These are phyloP conservation scores for Stevia rebaudiana DNA, from an alignment of 140 eudicot genomes.

Conservation along the genomic window DNA sequence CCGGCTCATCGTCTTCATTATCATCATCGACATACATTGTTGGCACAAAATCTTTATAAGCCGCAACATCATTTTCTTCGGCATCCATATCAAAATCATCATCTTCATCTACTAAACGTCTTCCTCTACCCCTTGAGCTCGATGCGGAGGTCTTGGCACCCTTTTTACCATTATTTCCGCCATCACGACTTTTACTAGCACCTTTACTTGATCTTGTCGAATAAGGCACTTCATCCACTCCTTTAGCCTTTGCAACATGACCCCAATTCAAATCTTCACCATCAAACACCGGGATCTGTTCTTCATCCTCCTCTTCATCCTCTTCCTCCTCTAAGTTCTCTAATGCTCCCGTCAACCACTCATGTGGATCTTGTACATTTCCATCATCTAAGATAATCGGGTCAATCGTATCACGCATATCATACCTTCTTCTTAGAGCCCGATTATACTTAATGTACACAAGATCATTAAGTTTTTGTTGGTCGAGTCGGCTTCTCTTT, in stretches of 20 bases:
- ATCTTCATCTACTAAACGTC: too few relatives aligned
- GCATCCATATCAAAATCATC: too few relatives aligned
- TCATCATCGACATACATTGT: too few relatives aligned
- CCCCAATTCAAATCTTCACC: background rate
- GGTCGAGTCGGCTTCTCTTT: background rate
- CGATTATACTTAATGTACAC: background rate
- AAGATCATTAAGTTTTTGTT: background rate
- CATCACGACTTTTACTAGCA: too few relatives aligned
- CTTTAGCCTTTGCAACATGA: background rate
- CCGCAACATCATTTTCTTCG: too few relatives aligned
- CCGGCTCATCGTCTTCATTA: too few relatives aligned
- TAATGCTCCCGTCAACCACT: background rate
- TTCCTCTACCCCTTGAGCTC: too few relatives aligned
- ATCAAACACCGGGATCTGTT: background rate
- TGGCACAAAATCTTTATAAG: too few relatives aligned
- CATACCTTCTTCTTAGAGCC: background rate
- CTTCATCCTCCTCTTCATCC: background rate
- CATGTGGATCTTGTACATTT: background rate
- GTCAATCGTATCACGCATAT: conserved; percentile 1
- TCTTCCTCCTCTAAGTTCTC: background rate
- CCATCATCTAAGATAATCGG: background rate
- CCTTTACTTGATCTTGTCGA: background rate
- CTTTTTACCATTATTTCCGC: too few relatives aligned
- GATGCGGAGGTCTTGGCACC: too few relatives aligned
- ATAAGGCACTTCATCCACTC: background rate